Conservation (phyloP, 2,329 filamentous ascomycete genomes). For the Penicillium digitatum region DNA sequence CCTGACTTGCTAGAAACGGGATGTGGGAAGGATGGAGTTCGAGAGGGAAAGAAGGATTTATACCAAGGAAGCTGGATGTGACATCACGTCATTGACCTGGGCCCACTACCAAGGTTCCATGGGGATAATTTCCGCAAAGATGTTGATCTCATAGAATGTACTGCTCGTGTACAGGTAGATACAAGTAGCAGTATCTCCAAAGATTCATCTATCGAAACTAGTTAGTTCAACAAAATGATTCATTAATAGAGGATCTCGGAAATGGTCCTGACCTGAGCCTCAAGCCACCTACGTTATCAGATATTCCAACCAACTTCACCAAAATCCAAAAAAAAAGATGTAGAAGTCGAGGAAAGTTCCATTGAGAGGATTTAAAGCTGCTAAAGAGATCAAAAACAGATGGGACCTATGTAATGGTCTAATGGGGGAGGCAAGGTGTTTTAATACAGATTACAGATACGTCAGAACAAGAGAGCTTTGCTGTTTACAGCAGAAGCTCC, state of each 20-base stretch:
- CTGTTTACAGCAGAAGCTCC: constrained; percentile 76
- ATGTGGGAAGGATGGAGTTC: background rate
- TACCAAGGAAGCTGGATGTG: constrained; percentile 22
- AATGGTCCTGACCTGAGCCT: background rate
- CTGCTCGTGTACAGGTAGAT: background rate
- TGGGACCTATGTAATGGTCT: constrained; percentile 26
- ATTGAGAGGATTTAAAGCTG: constrained; percentile 30
- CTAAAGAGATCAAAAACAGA: constrained; percentile 31
- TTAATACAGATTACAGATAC: constrained; percentile 38
- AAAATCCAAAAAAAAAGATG: background rate
- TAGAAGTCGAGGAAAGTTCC: constrained; percentile 22
- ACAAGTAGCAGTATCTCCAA: background rate
- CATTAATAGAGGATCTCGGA: too few species aligned
- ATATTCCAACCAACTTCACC: background rate
- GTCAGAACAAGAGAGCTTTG: constrained; percentile 4
- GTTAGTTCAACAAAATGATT: background rate
- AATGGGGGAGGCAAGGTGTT: constrained; percentile 26
- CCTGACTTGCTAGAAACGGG: constrained; percentile 5
- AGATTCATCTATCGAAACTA: background rate
- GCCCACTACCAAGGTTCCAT: constrained; percentile 10
- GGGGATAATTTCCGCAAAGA: background rate
- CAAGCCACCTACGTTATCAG: constrained; percentile 14
- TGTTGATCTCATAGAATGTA: background rate
- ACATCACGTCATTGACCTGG: constrained; percentile 35
- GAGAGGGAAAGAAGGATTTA: constrained; percentile 21